Evolutionary conservation across 192 early-diverging fungal genomes (phyloP), one percentile per base, ranked within the genome.

Genomic region (Coemansia sp.): DNA sequence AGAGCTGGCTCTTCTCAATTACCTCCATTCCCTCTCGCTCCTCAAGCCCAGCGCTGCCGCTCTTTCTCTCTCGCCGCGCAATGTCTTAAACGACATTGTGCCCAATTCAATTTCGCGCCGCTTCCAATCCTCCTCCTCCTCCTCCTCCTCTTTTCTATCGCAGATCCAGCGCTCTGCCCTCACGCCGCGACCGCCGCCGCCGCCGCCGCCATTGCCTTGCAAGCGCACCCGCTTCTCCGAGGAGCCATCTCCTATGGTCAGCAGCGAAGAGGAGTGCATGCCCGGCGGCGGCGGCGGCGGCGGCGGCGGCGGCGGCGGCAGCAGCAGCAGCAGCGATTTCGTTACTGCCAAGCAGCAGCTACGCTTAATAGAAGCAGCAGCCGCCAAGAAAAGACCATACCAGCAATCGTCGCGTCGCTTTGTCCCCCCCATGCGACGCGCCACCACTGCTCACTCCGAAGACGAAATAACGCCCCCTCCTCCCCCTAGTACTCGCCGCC

Each of bases 331-430:
- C 9, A 36, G 67, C 7, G 67, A 69, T 4, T 80, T 80, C 69
- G 73, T 80, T n/a, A 72, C 72, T 1, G 77, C 77, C 2, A 37
- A 63, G 16, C 72, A 75, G 14, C 77, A 80, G 59, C 56, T 80
- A 57, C 46, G 36, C 39, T 42, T 80, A 5, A n/a, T n/a, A n/a
- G n/a, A n/a, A n/a, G n/a, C n/a, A n/a, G 77, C 74, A 42, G 34
- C 20, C n/a, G 59, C 58, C 31, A 80, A 71, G 45, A n/a, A 46
- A 40, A 28, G 18, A 33, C 36, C 33, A 26, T 16, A 38, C 7
- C 50, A 65, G 36, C 38, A 39, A 2, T 8, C 31, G 14, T 39
- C 46, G 5, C 65, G 66, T 16, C 50, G 65, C 18, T 72, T 77
- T 62, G 70, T 63, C n/a, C 76, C 70, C 39, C 71, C 67, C 0